Evolutionary conservation across 2,329 filamentous ascomycete genomes (phyloP), one percentile per base, ranked within the genome.

Genomic region (Aschersonia sp.): DNA sequence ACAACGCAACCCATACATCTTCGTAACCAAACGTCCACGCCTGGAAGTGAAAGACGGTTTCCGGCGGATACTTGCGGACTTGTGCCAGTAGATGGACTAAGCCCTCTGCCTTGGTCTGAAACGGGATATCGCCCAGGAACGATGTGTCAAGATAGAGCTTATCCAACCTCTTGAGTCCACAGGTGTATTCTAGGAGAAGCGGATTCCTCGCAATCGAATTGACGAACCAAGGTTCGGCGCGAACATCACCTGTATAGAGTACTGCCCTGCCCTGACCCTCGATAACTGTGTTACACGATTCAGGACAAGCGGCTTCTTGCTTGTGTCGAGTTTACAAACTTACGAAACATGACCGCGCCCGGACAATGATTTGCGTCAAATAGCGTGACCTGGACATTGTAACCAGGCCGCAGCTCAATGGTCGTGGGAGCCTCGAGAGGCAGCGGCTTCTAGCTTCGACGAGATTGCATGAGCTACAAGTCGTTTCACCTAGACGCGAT

Each of bases 1-100:
- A 81, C 1, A 97, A 65, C 0, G 87, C 83, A 49, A 88, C 69
- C 88, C 88, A 95, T 0, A 95, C 87, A 46, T 94, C 84, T 60
- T 97, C 89, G 52, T 95, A 95, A 0, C 73, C 73, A 58, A 92
- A 92, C 0, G 90, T 95, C 88, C 89, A 95, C 1, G 87, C 78
- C 48, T 88, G 78, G 43, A 97, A 74, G 60, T 94, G 84, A 56
- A 95, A 95, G 1, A 83, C 62, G 0, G 87, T 94, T 40, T 87
- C 77, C 1, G 68, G 51, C 0, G 88, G 83, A 59, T 90, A 94
- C 30, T 66, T 59, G 0, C 66, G 62, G 0, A 95, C 72, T 53
- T 87, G 83, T 5, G 68, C 65, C 1, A 95, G 57, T 0, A 95
- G 71, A 57, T 95, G 85, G 1, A 67, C 67, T 9, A 95, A 68